Base-by-base conservation (phyloP, 139 green algal genomes). In the Microglena sp. region DNA sequence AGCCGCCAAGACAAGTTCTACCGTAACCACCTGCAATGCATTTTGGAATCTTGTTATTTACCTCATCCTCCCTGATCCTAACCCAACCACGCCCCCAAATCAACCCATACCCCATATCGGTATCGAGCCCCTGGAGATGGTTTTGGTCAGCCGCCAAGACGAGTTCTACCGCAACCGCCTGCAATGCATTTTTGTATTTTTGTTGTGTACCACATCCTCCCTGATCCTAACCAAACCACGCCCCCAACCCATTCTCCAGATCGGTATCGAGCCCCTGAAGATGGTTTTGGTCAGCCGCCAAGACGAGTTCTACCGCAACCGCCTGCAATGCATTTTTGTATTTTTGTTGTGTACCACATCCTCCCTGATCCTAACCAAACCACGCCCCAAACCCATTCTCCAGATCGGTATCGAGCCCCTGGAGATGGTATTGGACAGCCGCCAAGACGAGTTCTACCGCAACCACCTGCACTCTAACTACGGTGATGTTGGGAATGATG, bases 401-500 rank as follows among this genome's bases (percentile, higher is more conserved):
- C n/a, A n/a, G n/a, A n/a, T n/a, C n/a, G n/a, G n/a, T n/a, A n/a
- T n/a, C 6, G 55, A 22, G 32, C 5, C 29, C 46, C 3, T 74
- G 46, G 78, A 95, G 46, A 67, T 86, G 8, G 84, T 93, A 46
- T 64, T 94, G 40, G 75, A 82, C n/a, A 54, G 77, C 5, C 44
- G 64, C 21, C 74, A 68, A 4, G 90, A 96, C 61, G 82, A 88
- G 1, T 96, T 96, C 75, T 95, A 84, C 62, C 56, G 57, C 4
- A 67, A 72, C 18, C 78, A 96, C 76, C 72, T 84, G 70, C 85
- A 85, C 60, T 45, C 67, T 60, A 89, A 87, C 68, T 96, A 93
- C 70, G 90, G 90, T 0, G 89, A 96, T 32, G 71, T 94, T 34
- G 90, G 86, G 15, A 65, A 85, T 40, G 78, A 74, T 3, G 81